Evolutionary conservation across 108 stramenopile genomes (phyloP).

Genomic region (Stephanodiscus minutulus): DNA sequence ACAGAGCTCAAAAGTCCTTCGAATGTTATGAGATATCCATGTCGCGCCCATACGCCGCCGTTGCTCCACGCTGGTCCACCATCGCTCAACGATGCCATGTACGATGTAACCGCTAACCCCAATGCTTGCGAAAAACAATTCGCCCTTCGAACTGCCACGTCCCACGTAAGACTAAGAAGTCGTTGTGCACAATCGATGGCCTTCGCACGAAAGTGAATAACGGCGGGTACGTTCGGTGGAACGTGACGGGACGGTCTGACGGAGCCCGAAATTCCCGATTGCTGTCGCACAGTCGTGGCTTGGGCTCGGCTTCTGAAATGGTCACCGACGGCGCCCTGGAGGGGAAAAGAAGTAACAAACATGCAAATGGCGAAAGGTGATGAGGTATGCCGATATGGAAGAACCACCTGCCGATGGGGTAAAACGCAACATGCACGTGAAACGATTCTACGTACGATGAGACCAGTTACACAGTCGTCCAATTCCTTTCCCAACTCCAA

Average conservation of each 20-base stretch:
- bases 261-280: conserved; percentile 15
- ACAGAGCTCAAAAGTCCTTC: conserved; percentile 87
- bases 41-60: conserved; percentile 60
- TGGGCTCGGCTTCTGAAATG: conserved; percentile 51
- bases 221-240: conserved; percentile 37
- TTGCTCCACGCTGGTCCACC: conserved; percentile 63
- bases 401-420: background rate
- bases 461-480: conserved; percentile 43
- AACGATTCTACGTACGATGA: conserved; percentile 34
- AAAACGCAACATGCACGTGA: background rate
- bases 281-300: conserved; percentile 49
- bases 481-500: conserved; percentile 52
- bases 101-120: conserved; percentile 76
- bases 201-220: conserved; percentile 51
- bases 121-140: conserved; percentile 85
- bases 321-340: conserved; percentile 52
- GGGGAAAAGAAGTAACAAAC: conserved; percentile 13
- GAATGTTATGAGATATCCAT: conserved; percentile 86
- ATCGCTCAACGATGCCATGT: conserved; percentile 74
- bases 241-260: conserved; percentile 63
- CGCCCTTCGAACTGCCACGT: conserved; percentile 75
- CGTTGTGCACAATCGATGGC: conserved; percentile 68
- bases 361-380: background rate
- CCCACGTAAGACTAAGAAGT: conserved; percentile 81
- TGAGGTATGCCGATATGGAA: background rate